Evolutionary conservation across 352 stramenopile species (phyloP).

Genomic region (Phytophthora foliorum): DNA sequence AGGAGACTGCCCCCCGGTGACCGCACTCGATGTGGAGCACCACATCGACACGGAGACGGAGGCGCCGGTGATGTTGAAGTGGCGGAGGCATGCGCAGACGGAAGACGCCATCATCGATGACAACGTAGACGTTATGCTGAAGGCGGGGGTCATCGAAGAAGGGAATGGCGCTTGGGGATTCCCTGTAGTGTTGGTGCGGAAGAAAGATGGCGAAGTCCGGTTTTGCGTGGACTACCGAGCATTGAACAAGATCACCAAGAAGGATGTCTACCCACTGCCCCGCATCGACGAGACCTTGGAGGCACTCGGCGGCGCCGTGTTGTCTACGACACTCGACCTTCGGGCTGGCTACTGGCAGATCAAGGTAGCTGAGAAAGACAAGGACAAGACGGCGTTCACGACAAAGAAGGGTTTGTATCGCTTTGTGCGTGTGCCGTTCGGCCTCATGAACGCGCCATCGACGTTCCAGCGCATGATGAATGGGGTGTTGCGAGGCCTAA

Average conservation of each 20-base stretch:
- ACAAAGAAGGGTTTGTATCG: conserved; percentile 19
- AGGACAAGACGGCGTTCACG: conserved; percentile 20
- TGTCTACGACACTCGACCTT: not conserved
- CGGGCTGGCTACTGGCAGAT: not conserved
- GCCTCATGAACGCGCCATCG: conserved; percentile 17
- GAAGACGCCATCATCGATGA: too few relatives aligned
- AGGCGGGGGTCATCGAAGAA: not conserved
- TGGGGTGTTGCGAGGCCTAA: conserved; percentile 20
- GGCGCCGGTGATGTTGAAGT: too few relatives aligned
- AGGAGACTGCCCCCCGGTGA: too few relatives aligned
- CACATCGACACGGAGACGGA: too few relatives aligned
- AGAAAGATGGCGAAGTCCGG: not conserved
- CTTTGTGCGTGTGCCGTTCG: conserved; percentile 26
- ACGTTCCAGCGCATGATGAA: conserved; percentile 41
- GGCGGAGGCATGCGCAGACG: too few relatives aligned
- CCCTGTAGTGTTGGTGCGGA: not conserved
- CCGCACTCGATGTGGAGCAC: too few relatives aligned
- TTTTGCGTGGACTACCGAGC: not conserved
- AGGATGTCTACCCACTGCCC: not conserved
- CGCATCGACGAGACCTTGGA: not conserved
- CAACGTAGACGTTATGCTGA: not conserved
- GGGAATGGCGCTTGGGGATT: not conserved
- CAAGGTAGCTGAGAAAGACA: not conserved
- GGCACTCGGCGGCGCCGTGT: not conserved
- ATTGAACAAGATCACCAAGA: not conserved